Conservation (phyloP, 1,284 basidiomycete species). For the Ustilago loliicola region DNA sequence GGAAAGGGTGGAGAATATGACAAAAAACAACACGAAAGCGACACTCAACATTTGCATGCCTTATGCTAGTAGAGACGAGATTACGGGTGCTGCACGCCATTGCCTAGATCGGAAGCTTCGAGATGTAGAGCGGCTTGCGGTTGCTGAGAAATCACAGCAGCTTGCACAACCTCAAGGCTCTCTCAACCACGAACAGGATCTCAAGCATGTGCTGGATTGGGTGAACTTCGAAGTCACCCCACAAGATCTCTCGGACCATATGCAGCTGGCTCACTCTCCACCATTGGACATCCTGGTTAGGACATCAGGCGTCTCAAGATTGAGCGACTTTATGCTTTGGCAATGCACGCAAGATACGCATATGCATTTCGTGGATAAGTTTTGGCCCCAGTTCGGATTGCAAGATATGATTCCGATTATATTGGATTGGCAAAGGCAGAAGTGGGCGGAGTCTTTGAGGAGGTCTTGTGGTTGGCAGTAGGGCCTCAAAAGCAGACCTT, state of each 20-base stretch:
- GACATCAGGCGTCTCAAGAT: constrained; percentile 88
- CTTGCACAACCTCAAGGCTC: background rate
- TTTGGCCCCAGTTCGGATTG: constrained; percentile 95
- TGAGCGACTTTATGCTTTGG: constrained; percentile 95
- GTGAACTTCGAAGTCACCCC: constrained; percentile 21
- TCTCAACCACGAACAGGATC: background rate
- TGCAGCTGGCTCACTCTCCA: constrained; percentile 76
- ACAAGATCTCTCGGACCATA: constrained; percentile 30
- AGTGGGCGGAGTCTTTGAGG: constrained; percentile 27
- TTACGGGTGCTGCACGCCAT: constrained; percentile 70
- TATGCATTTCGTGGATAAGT: constrained; percentile 88
- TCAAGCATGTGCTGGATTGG: constrained; percentile 13
- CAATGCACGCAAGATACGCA: constrained; percentile 85
- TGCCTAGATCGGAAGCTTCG: constrained; percentile 40
- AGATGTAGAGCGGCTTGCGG: constrained; percentile 35
- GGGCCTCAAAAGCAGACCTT: background rate
- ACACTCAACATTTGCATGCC: constrained; percentile 96
- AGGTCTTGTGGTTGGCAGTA: constrained; percentile 32
- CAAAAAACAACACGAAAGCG: constrained; percentile 82
- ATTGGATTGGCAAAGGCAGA: constrained; percentile 81
- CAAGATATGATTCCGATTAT: constrained; percentile 87
- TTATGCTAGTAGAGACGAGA: constrained; percentile 92
- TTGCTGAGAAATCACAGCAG: constrained; percentile 11
- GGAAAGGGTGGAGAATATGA: constrained; percentile 82
- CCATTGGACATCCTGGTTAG: constrained; percentile 91